These are phyloP conservation scores for Ammopiptanthus mongolicus DNA, from an alignment of 306 rosid genomes.

Conservation along the genomic window DNA sequence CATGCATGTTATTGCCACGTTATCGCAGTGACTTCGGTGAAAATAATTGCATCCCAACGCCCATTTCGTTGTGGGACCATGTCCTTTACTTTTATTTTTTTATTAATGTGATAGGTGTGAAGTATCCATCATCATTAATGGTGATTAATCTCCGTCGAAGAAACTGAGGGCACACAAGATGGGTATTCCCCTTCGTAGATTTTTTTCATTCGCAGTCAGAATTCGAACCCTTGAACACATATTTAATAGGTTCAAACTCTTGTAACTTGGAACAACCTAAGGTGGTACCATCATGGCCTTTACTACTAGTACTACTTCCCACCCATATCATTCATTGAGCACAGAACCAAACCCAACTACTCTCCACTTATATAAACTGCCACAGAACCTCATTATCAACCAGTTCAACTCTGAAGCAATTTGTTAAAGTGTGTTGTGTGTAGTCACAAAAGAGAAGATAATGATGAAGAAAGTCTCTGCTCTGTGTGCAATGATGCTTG, in stretches of 20 bases:
- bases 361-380: background rate
- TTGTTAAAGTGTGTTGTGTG: background rate
- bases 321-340: background rate
- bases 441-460: background rate
- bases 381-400: background rate
- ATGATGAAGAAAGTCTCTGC: background rate
- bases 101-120: no score
- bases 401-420: background rate
- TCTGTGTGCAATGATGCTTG: constrained; percentile 14
- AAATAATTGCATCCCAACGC: background rate
- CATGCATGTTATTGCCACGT: background rate
- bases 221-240: no score
- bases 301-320: no score
- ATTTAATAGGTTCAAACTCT: no score
- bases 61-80: background rate
- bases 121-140: no score
- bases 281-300: no score
- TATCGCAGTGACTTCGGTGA: background rate
- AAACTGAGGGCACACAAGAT: no score
- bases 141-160: no score
- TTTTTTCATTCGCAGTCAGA: no score
- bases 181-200: no score
- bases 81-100: background rate
- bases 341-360: background rate
- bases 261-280: no score